Conservation (phyloP, 2,329 filamentous ascomycete species). For the Aspergillus ochraceus region DNA sequence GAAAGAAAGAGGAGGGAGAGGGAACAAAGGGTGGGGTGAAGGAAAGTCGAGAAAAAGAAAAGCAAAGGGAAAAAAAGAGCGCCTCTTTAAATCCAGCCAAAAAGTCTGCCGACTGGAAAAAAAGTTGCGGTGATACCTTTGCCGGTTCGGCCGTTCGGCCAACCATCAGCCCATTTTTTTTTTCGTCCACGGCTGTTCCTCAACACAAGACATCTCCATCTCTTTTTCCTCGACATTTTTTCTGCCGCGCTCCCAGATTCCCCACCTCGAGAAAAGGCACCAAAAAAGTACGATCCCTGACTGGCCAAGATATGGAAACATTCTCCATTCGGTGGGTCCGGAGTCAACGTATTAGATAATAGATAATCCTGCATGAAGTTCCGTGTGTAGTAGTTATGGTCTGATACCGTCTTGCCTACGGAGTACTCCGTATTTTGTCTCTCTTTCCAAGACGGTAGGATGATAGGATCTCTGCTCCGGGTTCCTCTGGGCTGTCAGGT, state of each 20-base stretch:
- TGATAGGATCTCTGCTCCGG: too few relatives aligned
- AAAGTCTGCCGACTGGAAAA: neutral
- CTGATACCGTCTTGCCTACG: neutral
- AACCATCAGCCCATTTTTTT: conserved; percentile 8
- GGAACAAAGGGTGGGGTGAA: conserved; percentile 2
- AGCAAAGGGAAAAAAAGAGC: conserved; percentile 4
- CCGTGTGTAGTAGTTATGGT: neutral
- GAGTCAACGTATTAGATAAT: conserved; percentile 8
- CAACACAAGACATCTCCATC: neutral
- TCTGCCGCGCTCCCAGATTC: neutral
- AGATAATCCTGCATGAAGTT: neutral
- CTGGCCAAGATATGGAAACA: neutral
- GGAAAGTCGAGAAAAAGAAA: conserved; percentile 7
- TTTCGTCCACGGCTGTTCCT: neutral
- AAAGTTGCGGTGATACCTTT: conserved; percentile 7
- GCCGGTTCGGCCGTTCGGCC: conserved; percentile 4
- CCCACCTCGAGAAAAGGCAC: conserved; percentile 8
- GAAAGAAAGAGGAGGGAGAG: conserved; percentile 8
- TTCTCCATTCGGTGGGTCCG: conserved; percentile 3
- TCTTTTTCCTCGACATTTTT: conserved; percentile 10
- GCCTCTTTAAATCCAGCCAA: conserved; percentile 2
- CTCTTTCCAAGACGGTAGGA: neutral
- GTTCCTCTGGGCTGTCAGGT: neutral
- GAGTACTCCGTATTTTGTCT: neutral
- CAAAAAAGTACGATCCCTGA: conserved; percentile 1